phyloP scores from a whole-genome alignment of 371 early-diverging fungal genomes.

The Apophysomyces variabilis region DNA sequence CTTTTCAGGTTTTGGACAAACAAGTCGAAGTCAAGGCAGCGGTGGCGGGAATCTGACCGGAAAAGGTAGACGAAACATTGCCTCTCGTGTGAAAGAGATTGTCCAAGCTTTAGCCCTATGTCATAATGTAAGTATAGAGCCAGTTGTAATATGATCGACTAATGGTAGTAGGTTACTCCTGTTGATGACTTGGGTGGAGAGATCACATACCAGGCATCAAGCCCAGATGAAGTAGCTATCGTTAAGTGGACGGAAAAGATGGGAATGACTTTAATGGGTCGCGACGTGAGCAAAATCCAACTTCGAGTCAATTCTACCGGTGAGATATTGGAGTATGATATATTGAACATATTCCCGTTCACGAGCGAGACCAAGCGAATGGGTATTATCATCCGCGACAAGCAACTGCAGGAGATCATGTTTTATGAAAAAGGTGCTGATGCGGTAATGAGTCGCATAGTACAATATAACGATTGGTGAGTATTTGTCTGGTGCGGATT shows the following conservation, averaged over 20 bases:
- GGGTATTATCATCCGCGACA: constrained; percentile 94
- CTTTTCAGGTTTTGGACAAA: neutral
- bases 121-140: constrained; percentile 80
- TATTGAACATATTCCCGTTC: constrained; percentile 97
- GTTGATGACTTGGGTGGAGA: constrained; percentile 56
- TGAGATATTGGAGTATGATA: constrained; percentile 67
- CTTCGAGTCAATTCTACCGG: constrained; percentile 59
- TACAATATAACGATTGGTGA: constrained; percentile 95
- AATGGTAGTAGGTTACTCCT: constrained; percentile 49
- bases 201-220: constrained; percentile 94
- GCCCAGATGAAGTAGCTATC: constrained; percentile 99
- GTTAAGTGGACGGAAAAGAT: constrained; percentile 95
- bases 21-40: neutral
- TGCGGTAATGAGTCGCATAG: constrained; percentile 91
- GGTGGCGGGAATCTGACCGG: constrained; percentile 26
- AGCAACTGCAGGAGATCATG: constrained; percentile 67
- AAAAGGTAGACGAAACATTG: constrained; percentile 75
- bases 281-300: constrained; percentile 78
- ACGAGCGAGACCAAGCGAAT: constrained; percentile 98
- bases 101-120: constrained; percentile 90
- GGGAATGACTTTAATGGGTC: constrained; percentile 82
- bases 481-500: neutral
- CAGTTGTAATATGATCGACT: neutral
- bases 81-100: constrained; percentile 79
- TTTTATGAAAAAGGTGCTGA: constrained; percentile 99